Conservation (phyloP, 2,329 filamentous ascomycete species). For the Apiospora marii region DNA sequence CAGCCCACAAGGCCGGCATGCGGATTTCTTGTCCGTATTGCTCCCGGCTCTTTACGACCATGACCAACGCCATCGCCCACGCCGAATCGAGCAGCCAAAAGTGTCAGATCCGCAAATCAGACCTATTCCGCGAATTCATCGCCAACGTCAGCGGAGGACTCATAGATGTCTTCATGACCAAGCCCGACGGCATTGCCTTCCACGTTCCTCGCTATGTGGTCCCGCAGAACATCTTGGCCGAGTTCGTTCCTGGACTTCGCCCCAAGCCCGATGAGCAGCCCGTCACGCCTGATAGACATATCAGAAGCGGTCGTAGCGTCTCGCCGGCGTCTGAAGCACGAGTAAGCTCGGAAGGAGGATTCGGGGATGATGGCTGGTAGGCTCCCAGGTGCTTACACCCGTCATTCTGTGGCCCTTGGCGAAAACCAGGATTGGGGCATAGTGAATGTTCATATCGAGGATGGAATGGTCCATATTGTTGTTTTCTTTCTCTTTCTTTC, state of each 20-base stretch:
- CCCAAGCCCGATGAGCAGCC: not conserved
- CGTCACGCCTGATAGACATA: not conserved
- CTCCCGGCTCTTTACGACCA: constrained; percentile 47
- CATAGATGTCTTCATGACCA: constrained; percentile 39
- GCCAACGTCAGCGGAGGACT: constrained; percentile 50
- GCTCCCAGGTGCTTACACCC: not conserved
- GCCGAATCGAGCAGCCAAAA: constrained; percentile 52
- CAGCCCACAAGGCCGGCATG: constrained; percentile 46
- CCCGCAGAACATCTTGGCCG: constrained; percentile 12
- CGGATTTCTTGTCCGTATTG: constrained; percentile 56
- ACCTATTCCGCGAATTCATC: constrained; percentile 48
- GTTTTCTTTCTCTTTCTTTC: too few relatives aligned
- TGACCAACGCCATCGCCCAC: constrained; percentile 56
- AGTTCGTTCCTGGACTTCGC: not conserved
- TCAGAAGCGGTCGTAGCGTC: not conserved
- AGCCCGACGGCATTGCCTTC: not conserved
- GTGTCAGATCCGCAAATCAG: constrained; percentile 53
- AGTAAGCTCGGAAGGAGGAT: not conserved
- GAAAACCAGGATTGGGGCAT: too few relatives aligned
- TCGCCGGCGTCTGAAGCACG: not conserved
- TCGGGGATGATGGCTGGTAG: not conserved
- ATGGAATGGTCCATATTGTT: too few relatives aligned
- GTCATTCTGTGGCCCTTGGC: not conserved
- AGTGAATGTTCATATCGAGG: too few relatives aligned
- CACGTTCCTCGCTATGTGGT: not conserved